phyloP scores from a whole-genome alignment of 2,329 filamentous ascomycete genomes.

The Diaporthe batatas region DNA sequence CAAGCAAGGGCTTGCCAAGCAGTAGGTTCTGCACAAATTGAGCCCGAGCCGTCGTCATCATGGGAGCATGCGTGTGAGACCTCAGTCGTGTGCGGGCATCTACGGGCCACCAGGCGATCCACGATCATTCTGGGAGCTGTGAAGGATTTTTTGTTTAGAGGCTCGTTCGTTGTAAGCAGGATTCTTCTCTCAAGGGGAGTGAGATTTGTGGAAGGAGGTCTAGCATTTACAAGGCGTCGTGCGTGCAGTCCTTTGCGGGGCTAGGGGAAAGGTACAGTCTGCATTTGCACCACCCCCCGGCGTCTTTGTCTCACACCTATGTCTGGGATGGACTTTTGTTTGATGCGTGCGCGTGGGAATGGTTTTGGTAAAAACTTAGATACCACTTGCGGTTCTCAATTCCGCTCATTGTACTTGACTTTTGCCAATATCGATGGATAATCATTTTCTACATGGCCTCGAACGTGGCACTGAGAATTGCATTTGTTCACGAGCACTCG shows the following conservation, averaged over 20 bases:
- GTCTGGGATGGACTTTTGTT: slow-evolving; percentile 23
- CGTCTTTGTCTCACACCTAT: neutral
- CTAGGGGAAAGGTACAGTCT: slow-evolving; percentile 1
- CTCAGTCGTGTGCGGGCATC: slow-evolving; percentile 19
- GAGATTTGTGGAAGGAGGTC: slow-evolving; percentile 4
- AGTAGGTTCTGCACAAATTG: slow-evolving; percentile 42
- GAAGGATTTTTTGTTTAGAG: slow-evolving; percentile 13
- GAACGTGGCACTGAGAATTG: neutral
- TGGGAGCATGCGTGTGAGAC: slow-evolving; percentile 17
- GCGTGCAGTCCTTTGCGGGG: slow-evolving; percentile 27
- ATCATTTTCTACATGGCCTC: neutral
- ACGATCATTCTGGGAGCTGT: slow-evolving; percentile 34
- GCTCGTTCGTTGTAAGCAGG: slow-evolving; percentile 14
- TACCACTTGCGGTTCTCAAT: slow-evolving; percentile 35
- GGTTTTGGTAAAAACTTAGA: slow-evolving; percentile 29
- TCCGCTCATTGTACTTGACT: slow-evolving; percentile 33
- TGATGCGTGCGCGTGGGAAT: slow-evolving; percentile 9
- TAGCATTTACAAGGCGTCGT: slow-evolving; percentile 39
- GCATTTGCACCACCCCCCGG: neutral
- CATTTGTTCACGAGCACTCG: neutral
- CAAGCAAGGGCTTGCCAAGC: slow-evolving; percentile 43
- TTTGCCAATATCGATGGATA: slow-evolving; percentile 23
- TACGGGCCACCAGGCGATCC: slow-evolving; percentile 30
- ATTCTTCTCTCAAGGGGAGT: neutral
- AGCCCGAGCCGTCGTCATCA: slow-evolving; percentile 36